A percentile compares a stretch with the other conserved stretches of the same genome.
phyloP scores from a whole-genome alignment of 2,329 filamentous ascomycete species.

The Dothistroma pini region DNA sequence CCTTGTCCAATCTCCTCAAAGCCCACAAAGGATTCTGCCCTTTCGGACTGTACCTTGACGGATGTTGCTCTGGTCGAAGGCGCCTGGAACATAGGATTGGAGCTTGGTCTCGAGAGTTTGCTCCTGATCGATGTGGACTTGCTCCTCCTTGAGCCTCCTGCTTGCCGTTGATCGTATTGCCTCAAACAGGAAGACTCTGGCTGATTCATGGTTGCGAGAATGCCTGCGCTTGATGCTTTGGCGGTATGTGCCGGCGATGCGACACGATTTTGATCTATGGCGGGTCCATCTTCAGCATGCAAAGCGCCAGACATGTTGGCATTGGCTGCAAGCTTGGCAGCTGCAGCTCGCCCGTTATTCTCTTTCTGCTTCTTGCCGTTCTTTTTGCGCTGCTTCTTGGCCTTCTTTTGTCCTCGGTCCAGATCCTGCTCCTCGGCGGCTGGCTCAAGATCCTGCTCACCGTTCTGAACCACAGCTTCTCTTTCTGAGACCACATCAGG shows the following conservation, averaged over 20 bases:
- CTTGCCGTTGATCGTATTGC: not conserved
- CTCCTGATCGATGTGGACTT: constrained; percentile 2
- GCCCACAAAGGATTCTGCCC: not conserved
- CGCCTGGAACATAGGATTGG: not conserved
- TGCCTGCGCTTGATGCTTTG: constrained; percentile 10
- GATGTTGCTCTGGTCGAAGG: not conserved
- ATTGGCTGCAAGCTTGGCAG: constrained; percentile 11
- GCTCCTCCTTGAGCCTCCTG: constrained; percentile 8
- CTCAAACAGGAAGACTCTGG: not conserved
- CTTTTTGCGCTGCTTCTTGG: constrained; percentile 6
- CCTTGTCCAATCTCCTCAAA: constrained; percentile 3
- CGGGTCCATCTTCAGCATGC: constrained; percentile 1
- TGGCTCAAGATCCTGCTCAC: not conserved
- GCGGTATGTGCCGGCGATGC: constrained; percentile 5
- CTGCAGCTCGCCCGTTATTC: constrained; percentile 3
- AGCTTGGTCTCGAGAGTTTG: not conserved
- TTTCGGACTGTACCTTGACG: not conserved
- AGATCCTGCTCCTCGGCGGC: not conserved
- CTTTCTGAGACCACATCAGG: not conserved
- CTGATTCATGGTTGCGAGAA: not conserved
- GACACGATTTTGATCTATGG: not conserved
- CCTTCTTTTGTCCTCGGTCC: not conserved
- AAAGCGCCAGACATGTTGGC: constrained; percentile 28
- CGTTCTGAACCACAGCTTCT: not conserved
- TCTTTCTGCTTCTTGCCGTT: not conserved